Conservation (phyloP, 2,329 filamentous ascomycete species). For the Apiospora rasikravindrae region DNA sequence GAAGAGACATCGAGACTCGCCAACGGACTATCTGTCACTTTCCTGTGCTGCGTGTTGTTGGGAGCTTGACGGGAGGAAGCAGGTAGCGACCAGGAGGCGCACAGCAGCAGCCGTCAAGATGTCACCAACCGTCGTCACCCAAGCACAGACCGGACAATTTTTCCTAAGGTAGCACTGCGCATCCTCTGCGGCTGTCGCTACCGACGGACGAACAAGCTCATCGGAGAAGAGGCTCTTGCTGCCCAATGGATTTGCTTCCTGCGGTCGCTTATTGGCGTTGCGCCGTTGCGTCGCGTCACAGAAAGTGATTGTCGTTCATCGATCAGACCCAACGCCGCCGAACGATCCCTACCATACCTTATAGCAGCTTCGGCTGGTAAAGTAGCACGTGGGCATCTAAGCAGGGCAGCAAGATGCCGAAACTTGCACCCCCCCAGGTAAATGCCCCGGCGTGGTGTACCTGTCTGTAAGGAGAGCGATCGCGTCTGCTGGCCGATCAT, state of each 20-base stretch:
- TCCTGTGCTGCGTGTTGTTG: neutral
- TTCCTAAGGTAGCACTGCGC: constrained; percentile 2
- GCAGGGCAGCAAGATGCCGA: constrained; percentile 15
- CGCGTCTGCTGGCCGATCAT: neutral
- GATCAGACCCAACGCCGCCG: constrained; percentile 23
- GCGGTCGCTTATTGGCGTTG: constrained; percentile 2
- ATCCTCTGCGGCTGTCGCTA: constrained; percentile 20
- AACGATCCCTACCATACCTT: constrained; percentile 1
- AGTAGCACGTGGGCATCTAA: constrained; percentile 17
- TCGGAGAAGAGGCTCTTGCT: constrained; percentile 7
- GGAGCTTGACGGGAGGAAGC: constrained; percentile 10
- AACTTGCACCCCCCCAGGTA: neutral
- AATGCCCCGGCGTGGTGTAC: neutral
- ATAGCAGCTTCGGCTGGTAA: neutral
- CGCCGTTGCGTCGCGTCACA: neutral
- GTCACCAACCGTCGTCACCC: constrained; percentile 21
- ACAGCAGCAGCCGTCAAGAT: constrained; percentile 18
- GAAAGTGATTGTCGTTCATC: constrained; percentile 17
- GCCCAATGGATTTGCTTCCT: constrained; percentile 13
- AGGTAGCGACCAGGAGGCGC: constrained; percentile 18
- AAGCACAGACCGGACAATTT: constrained; percentile 21
- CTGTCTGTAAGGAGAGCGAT: constrained; percentile 10
- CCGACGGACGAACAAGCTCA: constrained; percentile 14
- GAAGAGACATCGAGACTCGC: neutral
- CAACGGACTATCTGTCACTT: neutral